phyloP scores from a whole-genome alignment of 108 stramenopile genomes.

The Nitzschia sp. region DNA sequence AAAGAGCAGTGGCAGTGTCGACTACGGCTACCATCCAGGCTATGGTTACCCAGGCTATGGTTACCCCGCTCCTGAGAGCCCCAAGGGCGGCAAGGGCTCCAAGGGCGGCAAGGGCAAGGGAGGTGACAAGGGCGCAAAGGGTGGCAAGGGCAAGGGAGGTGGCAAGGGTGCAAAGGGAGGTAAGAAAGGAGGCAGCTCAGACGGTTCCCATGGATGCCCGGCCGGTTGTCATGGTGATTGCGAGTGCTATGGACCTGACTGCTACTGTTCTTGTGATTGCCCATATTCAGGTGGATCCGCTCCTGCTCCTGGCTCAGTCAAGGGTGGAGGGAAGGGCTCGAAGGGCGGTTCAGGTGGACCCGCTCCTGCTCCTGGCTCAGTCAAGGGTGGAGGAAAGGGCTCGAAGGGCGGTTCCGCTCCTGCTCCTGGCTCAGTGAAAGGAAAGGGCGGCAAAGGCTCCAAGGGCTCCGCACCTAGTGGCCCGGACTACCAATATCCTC shows the following conservation, averaged over 20 bases:
- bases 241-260: too few species aligned
- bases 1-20: background rate
- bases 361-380: background rate
- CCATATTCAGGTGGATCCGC: too few species aligned
- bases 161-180: background rate
- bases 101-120: too few species aligned
- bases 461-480: background rate
- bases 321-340: too few species aligned
- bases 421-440: background rate
- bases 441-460: conserved; percentile 12
- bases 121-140: conserved; percentile 4
- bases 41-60: background rate
- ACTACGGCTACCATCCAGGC: background rate
- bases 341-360: background rate
- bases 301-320: background rate
- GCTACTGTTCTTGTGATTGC: too few species aligned
- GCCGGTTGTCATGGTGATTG: too few species aligned
- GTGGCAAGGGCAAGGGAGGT: too few species aligned
- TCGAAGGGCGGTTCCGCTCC: background rate
- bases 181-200: background rate
- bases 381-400: too few species aligned
- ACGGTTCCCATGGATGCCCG: too few species aligned
- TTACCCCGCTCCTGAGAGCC: too few species aligned
- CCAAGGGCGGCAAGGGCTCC: conserved; percentile 10
- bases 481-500: background rate